Percentiles rank a stretch among this genome's conserved stretches.
Evolutionary conservation across 2,329 filamentous ascomycete genomes (phyloP).

Genomic region (Aspergillus luchuensis): DNA sequence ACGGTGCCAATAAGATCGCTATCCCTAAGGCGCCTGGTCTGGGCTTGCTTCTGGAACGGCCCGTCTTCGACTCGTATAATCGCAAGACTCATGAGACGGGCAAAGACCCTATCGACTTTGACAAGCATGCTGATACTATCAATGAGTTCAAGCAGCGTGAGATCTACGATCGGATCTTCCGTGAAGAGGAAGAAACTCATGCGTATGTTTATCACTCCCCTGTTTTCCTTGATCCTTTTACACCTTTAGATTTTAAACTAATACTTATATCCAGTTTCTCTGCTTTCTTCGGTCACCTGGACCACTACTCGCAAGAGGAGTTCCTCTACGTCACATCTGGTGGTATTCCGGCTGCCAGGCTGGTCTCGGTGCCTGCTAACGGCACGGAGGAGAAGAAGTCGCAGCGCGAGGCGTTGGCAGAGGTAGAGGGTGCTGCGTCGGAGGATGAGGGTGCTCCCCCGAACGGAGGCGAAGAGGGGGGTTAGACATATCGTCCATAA

Average conservation of each 20-base stretch:
- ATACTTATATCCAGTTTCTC: constrained; percentile 62
- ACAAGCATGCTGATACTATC: constrained; percentile 74
- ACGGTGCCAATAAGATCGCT: constrained; percentile 70
- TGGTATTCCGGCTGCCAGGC: constrained; percentile 64
- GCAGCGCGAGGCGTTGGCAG: constrained; percentile 34
- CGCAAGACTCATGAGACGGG: constrained; percentile 60
- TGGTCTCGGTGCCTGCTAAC: constrained; percentile 9
- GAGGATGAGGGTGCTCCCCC: constrained; percentile 30
- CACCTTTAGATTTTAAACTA: constrained; percentile 1
- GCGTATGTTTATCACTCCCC: constrained; percentile 62
- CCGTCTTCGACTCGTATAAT: constrained; percentile 91
- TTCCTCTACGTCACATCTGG: constrained; percentile 75
- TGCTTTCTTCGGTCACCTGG: constrained; percentile 76
- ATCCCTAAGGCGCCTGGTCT: constrained; percentile 94
- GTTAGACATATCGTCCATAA: not conserved
- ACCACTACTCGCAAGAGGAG: constrained; percentile 70
- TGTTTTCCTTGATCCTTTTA: not conserved
- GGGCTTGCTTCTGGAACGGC: constrained; percentile 83
- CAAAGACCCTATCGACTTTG: constrained; percentile 74
- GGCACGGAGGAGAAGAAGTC: constrained; percentile 24
- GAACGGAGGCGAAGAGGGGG: not conserved
- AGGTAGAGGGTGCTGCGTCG: constrained; percentile 33
- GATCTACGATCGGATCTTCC: constrained; percentile 90
- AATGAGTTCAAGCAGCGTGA: constrained; percentile 86
- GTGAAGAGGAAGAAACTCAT: constrained; percentile 83